Percentiles rank a stretch among this genome's conserved stretches.
Conservation (phyloP, 2,329 filamentous ascomycete genomes). For the Coniochaeta sp. region DNA sequence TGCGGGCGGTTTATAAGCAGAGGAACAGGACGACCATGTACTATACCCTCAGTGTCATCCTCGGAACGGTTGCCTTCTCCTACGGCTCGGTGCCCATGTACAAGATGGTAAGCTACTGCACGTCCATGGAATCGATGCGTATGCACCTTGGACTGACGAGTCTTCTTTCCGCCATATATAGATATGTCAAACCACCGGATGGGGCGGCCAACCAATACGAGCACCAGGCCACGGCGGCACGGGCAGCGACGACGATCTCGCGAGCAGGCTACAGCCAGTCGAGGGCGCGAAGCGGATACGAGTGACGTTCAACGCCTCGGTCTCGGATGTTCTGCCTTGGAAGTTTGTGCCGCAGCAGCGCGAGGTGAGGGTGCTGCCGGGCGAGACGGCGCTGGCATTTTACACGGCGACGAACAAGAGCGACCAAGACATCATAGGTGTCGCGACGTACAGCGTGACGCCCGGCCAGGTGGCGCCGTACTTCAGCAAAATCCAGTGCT, state of each 20-base stretch:
- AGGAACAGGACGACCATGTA: conserved; percentile 65
- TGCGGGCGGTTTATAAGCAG: conserved; percentile 55
- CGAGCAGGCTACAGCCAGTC: conserved; percentile 73
- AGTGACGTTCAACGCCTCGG: conserved; percentile 92
- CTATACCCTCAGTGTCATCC: conserved; percentile 69
- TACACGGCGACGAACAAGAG: conserved; percentile 94
- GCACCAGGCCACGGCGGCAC: conserved; percentile 57
- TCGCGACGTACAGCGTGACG: conserved; percentile 95
- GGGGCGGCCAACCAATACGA: conserved; percentile 87
- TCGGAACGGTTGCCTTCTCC: conserved; percentile 72
- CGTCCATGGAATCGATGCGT: not conserved
- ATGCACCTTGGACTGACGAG: not conserved
- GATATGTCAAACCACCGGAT: conserved; percentile 82
- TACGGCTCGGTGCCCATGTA: conserved; percentile 83
- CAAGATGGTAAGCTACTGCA: conserved; percentile 60
- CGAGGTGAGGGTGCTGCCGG: conserved; percentile 89
- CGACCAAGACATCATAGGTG: conserved; percentile 89
- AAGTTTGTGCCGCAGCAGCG: conserved; percentile 96
- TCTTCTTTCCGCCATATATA: conserved; percentile 22
- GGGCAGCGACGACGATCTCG: conserved; percentile 53
- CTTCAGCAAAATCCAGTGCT: conserved; percentile 99
- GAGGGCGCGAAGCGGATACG: conserved; percentile 76
- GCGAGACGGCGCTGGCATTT: conserved; percentile 94
- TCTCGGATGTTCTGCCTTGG: conserved; percentile 93
- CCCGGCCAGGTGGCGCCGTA: conserved; percentile 94